Conservation (phyloP, 1,139 yeast genomes). For the Yamadazyma sp. region DNA sequence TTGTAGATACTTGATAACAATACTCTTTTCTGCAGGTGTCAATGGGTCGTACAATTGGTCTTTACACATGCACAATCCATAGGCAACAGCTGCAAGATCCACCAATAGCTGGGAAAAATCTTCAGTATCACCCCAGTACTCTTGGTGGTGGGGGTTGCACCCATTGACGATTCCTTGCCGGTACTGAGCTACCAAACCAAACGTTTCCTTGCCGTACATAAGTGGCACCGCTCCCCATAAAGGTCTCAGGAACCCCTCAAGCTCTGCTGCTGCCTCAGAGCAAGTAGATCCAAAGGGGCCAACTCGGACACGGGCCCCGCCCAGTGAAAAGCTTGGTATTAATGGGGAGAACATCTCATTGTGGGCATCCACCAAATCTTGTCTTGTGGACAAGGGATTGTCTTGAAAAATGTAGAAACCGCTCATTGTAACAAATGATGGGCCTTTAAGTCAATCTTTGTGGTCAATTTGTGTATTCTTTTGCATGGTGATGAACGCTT, state of each 20-base stretch:
- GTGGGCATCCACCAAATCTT: slow-evolving; percentile 9
- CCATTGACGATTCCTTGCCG: slow-evolving; percentile 23
- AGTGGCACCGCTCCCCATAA: slow-evolving; percentile 28
- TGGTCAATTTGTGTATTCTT: no score
- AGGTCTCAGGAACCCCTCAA: slow-evolving; percentile 27
- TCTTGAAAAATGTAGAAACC: slow-evolving; percentile 1
- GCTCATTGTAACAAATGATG: no score
- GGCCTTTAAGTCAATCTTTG: no score
- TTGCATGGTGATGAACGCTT: no score
- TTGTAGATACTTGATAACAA: slow-evolving; percentile 17
- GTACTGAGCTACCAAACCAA: slow-evolving; percentile 13
- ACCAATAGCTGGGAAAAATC: slow-evolving; percentile 23
- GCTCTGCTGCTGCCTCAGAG: slow-evolving; percentile 18
- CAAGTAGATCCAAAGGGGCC: slow-evolving; percentile 18
- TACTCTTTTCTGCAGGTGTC: slow-evolving; percentile 15
- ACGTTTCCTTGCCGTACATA: slow-evolving; percentile 22
- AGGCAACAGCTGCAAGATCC: slow-evolving; percentile 27
- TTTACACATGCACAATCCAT: slow-evolving; percentile 20
- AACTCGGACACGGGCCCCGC: slow-evolving; percentile 11
- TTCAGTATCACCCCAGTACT: slow-evolving; percentile 24
- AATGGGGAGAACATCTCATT: slow-evolving; percentile 11
- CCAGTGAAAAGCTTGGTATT: slow-evolving; percentile 8
- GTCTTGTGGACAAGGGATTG: slow-evolving; percentile 5
- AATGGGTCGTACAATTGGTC: slow-evolving; percentile 26
- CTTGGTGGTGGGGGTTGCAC: slow-evolving; percentile 22